A percentile compares a stretch with the other conserved stretches of the same genome.
These are phyloP conservation scores for Marsdenia floribunda DNA, from an alignment of 257 asterid species.

Conservation along the genomic window DNA sequence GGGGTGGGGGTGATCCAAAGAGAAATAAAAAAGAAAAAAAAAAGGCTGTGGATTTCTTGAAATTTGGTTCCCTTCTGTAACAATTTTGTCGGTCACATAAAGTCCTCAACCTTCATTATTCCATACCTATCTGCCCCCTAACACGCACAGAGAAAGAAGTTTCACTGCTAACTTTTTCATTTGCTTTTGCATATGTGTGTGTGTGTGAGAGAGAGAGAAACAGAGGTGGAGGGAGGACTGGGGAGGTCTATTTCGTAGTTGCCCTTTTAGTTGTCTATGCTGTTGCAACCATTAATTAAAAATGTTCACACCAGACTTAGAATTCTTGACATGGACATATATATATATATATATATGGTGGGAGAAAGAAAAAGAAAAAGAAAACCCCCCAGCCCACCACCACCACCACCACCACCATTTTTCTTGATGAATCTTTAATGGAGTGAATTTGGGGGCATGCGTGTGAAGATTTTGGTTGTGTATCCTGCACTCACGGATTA, in stretches of 20 bases:
- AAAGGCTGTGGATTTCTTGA: constrained; percentile 13
- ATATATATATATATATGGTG: neutral
- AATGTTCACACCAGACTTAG: constrained; percentile 10
- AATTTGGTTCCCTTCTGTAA: constrained; percentile 15
- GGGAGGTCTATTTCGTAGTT: constrained; percentile 13
- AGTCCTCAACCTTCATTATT: constrained; percentile 3
- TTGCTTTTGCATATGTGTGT: neutral
- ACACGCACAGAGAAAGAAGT: neutral
- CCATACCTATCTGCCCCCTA: neutral
- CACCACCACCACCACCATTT: no score
- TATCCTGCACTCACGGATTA: neutral
- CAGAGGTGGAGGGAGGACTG: neutral
- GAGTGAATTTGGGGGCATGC: neutral
- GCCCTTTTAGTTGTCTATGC: constrained; percentile 15
- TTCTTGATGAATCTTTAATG: neutral
- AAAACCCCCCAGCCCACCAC: neutral
- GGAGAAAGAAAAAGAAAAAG: neutral
- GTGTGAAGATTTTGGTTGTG: neutral
- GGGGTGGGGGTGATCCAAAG: constrained; percentile 1
- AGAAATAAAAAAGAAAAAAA: neutral
- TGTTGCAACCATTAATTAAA: constrained; percentile 8
- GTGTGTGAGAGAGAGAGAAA: neutral
- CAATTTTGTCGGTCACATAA: constrained; percentile 17
- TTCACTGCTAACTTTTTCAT: constrained; percentile 8
- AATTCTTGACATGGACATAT: constrained; percentile 16